Percentiles rank a stretch among this genome's conserved stretches.
These are phyloP conservation scores for Globisporangium paroecandrum DNA, from an alignment of 352 stramenopile genomes.

Conservation along the genomic window DNA sequence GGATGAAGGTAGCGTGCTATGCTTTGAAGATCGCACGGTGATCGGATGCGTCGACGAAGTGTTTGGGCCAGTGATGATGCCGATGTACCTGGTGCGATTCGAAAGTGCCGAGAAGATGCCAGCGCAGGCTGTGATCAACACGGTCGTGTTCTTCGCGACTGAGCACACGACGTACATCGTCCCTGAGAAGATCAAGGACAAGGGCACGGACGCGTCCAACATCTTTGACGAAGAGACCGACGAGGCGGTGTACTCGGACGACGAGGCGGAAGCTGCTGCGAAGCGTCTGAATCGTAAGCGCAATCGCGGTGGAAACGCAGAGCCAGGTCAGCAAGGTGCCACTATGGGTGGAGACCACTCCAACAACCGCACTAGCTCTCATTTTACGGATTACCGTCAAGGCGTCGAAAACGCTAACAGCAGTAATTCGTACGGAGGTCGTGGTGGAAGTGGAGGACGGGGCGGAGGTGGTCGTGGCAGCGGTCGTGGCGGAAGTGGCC, in stretches of 20 bases:
- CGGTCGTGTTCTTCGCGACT: conserved; percentile 63
- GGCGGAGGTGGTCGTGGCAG: conserved; percentile 5
- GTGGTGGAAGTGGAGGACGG: conserved; percentile 15
- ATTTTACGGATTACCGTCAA: conserved; percentile 13
- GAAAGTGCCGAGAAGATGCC: conserved; percentile 68
- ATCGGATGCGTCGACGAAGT: conserved; percentile 82
- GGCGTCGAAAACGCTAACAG: background rate
- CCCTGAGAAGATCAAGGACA: conserved; percentile 71
- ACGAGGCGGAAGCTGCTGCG: conserved; percentile 70
- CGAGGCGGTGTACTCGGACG: conserved; percentile 75
- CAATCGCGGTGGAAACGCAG: conserved; percentile 34
- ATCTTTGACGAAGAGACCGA: conserved; percentile 85
- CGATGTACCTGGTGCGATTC: conserved; percentile 86
- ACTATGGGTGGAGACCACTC: background rate
- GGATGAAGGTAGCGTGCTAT: conserved; percentile 81
- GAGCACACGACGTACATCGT: conserved; percentile 82
- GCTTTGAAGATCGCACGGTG: conserved; percentile 70
- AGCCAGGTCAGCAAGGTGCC: background rate
- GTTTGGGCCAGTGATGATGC: conserved; percentile 82
- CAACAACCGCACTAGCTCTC: conserved; percentile 7
- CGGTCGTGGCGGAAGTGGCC: conserved; percentile 14
- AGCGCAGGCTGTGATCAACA: conserved; percentile 32
- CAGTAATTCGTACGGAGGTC: conserved; percentile 12
- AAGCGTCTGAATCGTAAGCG: conserved; percentile 72
- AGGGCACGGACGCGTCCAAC: conserved; percentile 84